phyloP scores from a whole-genome alignment of 2,329 filamentous ascomycete genomes.

The Ampelomyces quisqualis region DNA sequence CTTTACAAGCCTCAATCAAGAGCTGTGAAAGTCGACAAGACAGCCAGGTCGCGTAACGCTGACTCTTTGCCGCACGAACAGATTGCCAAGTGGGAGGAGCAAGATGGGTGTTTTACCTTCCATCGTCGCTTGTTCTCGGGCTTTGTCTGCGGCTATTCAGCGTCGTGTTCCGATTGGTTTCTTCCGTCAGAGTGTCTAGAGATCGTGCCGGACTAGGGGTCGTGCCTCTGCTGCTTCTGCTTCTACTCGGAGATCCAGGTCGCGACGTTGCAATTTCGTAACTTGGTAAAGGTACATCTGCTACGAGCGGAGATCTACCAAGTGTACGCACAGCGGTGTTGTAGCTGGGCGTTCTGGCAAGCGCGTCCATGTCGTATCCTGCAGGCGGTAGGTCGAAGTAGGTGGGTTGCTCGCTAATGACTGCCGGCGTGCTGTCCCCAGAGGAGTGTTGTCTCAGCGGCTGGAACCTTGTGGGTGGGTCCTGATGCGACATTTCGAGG shows the following conservation, averaged over 20 bases:
- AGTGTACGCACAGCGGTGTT: constrained; percentile 52
- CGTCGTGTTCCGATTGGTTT: constrained; percentile 41
- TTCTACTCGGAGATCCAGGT: constrained; percentile 43
- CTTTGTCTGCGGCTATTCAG: constrained; percentile 34
- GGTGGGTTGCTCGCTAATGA: constrained; percentile 19
- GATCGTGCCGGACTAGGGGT: constrained; percentile 39
- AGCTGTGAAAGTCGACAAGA: background rate
- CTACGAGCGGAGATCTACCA: constrained; percentile 40
- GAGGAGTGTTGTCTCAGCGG: constrained; percentile 36
- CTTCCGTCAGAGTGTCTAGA: constrained; percentile 40
- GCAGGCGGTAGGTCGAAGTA: constrained; percentile 25
- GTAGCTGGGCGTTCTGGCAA: constrained; percentile 54
- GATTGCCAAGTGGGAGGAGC: background rate
- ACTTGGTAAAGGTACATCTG: constrained; percentile 45
- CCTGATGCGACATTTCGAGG: constrained; percentile 47
- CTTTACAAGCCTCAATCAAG: background rate
- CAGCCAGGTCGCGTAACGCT: no score
- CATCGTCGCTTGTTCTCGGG: constrained; percentile 31
- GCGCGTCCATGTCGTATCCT: constrained; percentile 47
- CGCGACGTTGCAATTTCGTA: constrained; percentile 51
- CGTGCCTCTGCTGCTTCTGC: constrained; percentile 31
- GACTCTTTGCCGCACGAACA: background rate
- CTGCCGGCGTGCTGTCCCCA: constrained; percentile 41
- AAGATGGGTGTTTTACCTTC: constrained; percentile 22
- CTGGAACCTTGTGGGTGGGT: constrained; percentile 31